Base-by-base conservation (phyloP, 1,284 basidiomycete species). In the Ustilago hordei region DNA sequence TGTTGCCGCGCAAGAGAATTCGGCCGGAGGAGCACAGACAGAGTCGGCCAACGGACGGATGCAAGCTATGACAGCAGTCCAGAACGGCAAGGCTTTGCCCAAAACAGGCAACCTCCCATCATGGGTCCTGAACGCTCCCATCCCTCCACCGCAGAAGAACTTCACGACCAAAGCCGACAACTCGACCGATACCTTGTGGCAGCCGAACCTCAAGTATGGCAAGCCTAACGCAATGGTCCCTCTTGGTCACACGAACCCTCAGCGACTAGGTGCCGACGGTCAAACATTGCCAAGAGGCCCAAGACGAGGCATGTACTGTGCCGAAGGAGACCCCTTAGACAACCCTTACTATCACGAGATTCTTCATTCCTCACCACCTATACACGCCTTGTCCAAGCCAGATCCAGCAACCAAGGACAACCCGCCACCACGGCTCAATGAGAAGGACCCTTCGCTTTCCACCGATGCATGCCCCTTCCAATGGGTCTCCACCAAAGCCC, bases 391-490 rank as follows among this genome's bases (percentile, higher is more conserved):
- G 1, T 41, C 64, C 7, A 75, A 72, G 47, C 74, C 72, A 2
- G 64, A 79, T 23, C 43, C 75, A 0, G 6, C 32, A 3, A 34
- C 53, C 5, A 74, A 64, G 39, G 68, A 69, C 38, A 55, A 53
- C n/a, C 69, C 71, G 4, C 82, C 82, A 15, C 77, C 73, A 38
- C 72, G 81, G 13, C 67, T 84, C 54, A 70, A 78, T 52, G 60
- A 74, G 15, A 69, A 76, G 35, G 69, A 75, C 1, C 82, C 84
- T 2, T 56, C 65, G 2, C 87, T 87, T 8, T 88, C 92, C 1
- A 91, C 95, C 56, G 90, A 91, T 31, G 87, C 90, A 1, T 92
- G 91, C 0, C 90, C 92, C 2, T 92, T 94, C 81, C 90, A 89
- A 38, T 95, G 91, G 89, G 89, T 98, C 9, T 89, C 91, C 9